phyloP scores from a whole-genome alignment of 495 filamentous ascomycete species.

The Glonium stellatum region DNA sequence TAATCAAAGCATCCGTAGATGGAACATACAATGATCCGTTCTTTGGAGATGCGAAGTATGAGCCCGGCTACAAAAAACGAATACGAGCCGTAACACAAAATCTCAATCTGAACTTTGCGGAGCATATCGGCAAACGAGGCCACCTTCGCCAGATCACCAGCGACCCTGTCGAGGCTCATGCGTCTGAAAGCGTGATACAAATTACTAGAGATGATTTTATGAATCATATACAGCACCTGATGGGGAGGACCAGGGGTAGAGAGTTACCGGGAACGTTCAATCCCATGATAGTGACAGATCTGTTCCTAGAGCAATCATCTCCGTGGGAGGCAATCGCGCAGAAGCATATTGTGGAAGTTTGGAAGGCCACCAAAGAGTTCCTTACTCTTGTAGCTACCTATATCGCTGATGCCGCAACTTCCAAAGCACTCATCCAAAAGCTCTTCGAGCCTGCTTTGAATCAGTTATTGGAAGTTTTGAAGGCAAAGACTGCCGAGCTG shows the following conservation, averaged over 20 bases:
- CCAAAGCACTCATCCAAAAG: constrained; percentile 8
- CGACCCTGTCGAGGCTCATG: neutral
- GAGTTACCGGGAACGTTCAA: neutral
- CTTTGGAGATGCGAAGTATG: neutral
- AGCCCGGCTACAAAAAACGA: neutral
- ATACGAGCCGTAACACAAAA: neutral
- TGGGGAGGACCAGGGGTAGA: neutral
- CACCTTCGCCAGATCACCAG: neutral
- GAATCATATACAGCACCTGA: constrained; percentile 1
- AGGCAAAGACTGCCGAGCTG: constrained; percentile 3
- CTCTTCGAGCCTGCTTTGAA: constrained; percentile 1
- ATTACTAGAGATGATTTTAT: constrained; percentile 3
- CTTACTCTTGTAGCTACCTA: neutral
- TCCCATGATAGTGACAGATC: neutral
- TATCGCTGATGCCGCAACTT: constrained; percentile 5
- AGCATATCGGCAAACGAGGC: neutral
- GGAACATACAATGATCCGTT: neutral
- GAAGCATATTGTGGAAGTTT: constrained; percentile 1
- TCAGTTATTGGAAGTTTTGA: constrained; percentile 1
- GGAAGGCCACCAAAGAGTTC: constrained; percentile 1
- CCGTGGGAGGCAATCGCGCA: neutral
- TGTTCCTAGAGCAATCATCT: neutral
- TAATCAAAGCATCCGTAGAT: neutral
- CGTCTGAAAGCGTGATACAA: neutral
- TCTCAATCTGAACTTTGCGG: neutral